phyloP scores from a whole-genome alignment of 306 rosid species.

The Glycine latifolia region DNA sequence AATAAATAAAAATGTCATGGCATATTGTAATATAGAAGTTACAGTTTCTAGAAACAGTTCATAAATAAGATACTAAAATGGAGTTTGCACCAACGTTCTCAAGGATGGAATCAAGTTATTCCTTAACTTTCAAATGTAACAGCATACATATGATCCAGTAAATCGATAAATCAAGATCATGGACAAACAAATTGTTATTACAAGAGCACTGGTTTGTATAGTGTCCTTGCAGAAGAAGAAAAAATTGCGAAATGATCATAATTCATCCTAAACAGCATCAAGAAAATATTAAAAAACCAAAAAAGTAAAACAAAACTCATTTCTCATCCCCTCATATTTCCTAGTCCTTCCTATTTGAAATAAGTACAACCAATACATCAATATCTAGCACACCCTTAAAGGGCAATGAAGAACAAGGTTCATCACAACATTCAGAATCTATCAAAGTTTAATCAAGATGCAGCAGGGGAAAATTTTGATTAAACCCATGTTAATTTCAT shows the following conservation, averaged over 20 bases:
- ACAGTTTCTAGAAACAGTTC: neutral
- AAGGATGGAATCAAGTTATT: neutral
- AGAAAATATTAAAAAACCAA: neutral
- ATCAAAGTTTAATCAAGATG: slow-evolving; percentile 7
- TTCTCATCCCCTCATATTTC: neutral
- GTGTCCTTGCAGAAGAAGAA: neutral
- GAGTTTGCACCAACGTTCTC: neutral
- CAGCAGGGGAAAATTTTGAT: slow-evolving; percentile 30
- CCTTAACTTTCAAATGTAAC: neutral
- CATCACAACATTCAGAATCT: slow-evolving; percentile 17
- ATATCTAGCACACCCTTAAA: slow-evolving; percentile 7
- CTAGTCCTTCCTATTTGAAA: neutral
- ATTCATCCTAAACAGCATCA: slow-evolving; percentile 14
- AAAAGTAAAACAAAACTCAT: neutral
- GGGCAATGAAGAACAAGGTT: neutral
- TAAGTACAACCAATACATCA: neutral
- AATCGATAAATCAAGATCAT: neutral
- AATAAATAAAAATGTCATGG: neutral
- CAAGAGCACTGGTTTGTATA: neutral
- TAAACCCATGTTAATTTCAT: neutral
- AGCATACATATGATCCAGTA: neutral
- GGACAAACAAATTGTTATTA: neutral
- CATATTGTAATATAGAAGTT: neutral
- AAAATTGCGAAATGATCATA: neutral
- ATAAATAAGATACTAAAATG: neutral